These are phyloP conservation scores for Thelonectria blattea DNA, from an alignment of 2,329 filamentous ascomycete species.

Conservation along the genomic window DNA sequence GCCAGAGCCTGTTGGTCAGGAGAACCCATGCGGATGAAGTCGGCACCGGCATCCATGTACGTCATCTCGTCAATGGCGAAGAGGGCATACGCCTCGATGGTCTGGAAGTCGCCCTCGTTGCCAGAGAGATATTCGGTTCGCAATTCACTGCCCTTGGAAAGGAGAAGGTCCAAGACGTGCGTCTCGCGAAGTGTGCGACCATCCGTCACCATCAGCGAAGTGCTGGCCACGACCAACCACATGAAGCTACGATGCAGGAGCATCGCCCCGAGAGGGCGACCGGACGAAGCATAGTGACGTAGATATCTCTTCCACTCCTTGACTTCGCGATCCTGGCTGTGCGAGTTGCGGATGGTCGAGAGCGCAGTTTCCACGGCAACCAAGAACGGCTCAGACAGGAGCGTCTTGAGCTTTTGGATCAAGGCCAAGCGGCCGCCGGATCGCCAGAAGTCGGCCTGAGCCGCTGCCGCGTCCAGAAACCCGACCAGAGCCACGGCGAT, in stretches of 20 bases:
- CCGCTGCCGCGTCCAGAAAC: constrained; percentile 83
- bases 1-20: constrained; percentile 86
- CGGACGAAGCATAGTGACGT: constrained; percentile 79
- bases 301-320: constrained; percentile 89
- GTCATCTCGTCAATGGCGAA: constrained; percentile 84
- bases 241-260: constrained; percentile 89
- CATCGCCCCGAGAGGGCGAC: constrained; percentile 88
- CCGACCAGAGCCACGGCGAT: constrained; percentile 87
- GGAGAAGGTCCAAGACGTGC: constrained; percentile 76
- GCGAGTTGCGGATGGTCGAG: constrained; percentile 85
- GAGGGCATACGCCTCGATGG: constrained; percentile 69
- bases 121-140: constrained; percentile 43
- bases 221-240: constrained; percentile 79
- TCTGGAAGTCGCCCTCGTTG: constrained; percentile 59
- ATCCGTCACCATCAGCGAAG: constrained; percentile 73
- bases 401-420: constrained; percentile 71
- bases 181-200: constrained; percentile 62
- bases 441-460: constrained; percentile 81
- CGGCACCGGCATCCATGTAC: constrained; percentile 84
- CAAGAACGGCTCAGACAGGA: constrained; percentile 85
- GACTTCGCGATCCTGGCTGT: constrained; percentile 66
- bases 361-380: constrained; percentile 87
- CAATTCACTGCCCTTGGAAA: constrained; percentile 60
- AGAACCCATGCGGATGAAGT: constrained; percentile 83
- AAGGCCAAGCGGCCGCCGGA: constrained; percentile 74